Conservation (phyloP, 371 early-diverging fungal species). For the Dichotomocladium elegans region DNA sequence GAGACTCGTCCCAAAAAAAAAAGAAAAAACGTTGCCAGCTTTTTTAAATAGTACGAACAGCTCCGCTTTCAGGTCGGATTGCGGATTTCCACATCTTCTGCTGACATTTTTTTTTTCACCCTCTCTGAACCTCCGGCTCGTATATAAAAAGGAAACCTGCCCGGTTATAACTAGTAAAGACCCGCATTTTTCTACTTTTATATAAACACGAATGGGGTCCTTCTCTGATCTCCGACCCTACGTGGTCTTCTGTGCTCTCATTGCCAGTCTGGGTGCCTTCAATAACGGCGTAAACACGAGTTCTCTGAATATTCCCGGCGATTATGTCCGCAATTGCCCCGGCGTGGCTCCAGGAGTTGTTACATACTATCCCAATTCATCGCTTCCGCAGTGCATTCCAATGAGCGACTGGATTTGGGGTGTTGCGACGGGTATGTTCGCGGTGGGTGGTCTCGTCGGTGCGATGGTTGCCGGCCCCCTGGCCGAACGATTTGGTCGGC, state of each 20-base stretch:
- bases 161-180: too few relatives aligned
- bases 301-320: slow-evolving; percentile 40
- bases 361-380: slow-evolving; percentile 32
- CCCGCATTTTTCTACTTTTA: too few relatives aligned
- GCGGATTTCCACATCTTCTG: neutral
- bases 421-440: slow-evolving; percentile 63
- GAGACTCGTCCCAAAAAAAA: too few relatives aligned
- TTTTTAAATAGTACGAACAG: too few relatives aligned
- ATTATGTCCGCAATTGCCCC: slow-evolving; percentile 33
- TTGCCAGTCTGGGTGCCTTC: slow-evolving; percentile 40
- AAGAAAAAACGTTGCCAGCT: too few relatives aligned
- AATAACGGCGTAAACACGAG: slow-evolving; percentile 46
- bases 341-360: slow-evolving; percentile 29
- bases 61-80: too few relatives aligned
- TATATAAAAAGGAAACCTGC: too few relatives aligned
- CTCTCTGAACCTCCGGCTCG: too few relatives aligned
- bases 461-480: slow-evolving; percentile 59
- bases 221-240: slow-evolving; percentile 21
- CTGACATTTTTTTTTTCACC: neutral
- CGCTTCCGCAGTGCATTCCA: slow-evolving; percentile 41
- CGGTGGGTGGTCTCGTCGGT: slow-evolving; percentile 74
- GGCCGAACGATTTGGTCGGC: slow-evolving; percentile 63
- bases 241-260: slow-evolving; percentile 36
- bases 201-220: too few relatives aligned
- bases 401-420: slow-evolving; percentile 55